Evolutionary conservation across 108 stramenopile genomes (phyloP), one percentile per base, ranked within the genome.

Genomic region (Skeletonema tropicum): DNA sequence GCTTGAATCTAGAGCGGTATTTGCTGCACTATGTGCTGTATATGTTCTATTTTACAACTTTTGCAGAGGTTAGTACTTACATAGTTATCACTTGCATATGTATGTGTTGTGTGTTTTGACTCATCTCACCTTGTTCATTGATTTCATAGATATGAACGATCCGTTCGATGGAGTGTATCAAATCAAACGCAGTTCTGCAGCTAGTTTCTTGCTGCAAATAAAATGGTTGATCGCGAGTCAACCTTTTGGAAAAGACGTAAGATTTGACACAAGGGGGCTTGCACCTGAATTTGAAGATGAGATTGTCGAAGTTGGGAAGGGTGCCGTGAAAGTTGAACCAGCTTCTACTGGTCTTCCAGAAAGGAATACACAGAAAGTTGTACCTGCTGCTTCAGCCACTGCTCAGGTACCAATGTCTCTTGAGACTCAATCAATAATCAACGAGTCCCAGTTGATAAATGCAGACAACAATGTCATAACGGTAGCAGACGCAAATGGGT

Each of bases 1-100:
- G 10, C 64, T 68, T 17, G 87, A 84, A 66, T 73, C 79, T 33
- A 52, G 76, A n/a, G 45, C 86, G 21, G 52, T 92, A 11, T 92
- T 92, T 73, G 87, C 80, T 23, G 58, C 75, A 19, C 72, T 92
- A 13, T 62, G 65, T 33, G 55, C 81, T 1, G 75, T 88, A 8
- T 92, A 92, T 70, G 71, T 88, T 11, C 64, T 92, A 5, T 92
- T 92, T 46, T 92, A 77, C 72, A 83, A 86, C 72, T 88, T 92
- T 67, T 76, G 86, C 9, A 46, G n/a, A 46, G 45, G 45, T 46
- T 46, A 46, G 45, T 46, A 46, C 3, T n/a, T n/a, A n/a, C 3
- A 45, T 45, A 3, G 42, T 45, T 12, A 45, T 46, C 45, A 46
- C 35, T 35, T 46, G 14, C 15, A 46, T 46, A 46, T 46, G 15